A percentile compares a stretch with the other conserved stretches of the same genome.
Conservation (phyloP, 805 yeast species). For the Lipomyces starkeyi region DNA sequence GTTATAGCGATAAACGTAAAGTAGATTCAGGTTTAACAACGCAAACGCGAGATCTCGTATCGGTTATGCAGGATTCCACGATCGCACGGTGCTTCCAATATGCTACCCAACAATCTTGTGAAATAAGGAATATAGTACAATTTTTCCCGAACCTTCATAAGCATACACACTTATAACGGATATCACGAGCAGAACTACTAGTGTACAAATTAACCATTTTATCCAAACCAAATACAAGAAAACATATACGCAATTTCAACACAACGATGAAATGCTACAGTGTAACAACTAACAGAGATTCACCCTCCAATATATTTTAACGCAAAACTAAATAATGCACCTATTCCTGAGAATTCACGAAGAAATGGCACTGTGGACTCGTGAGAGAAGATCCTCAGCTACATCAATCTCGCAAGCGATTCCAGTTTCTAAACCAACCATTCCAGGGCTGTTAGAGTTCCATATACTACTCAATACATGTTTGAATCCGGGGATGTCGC, state of each 20-base stretch:
- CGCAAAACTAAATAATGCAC: neutral
- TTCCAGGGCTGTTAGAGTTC: slow-evolving; percentile 18
- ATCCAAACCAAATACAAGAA: slow-evolving; percentile 2
- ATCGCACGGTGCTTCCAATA: neutral
- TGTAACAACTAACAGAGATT: neutral
- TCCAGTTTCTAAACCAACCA: slow-evolving; percentile 26
- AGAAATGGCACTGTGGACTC: slow-evolving; percentile 20
- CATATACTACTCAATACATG: slow-evolving; percentile 23
- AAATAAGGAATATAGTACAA: neutral
- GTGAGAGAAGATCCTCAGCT: slow-evolving; percentile 23
- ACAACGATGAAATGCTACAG: neutral
- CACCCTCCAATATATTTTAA: neutral
- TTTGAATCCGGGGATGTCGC: slow-evolving; percentile 6
- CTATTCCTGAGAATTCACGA: neutral
- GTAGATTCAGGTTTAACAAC: neutral
- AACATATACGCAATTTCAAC: neutral
- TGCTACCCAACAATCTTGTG: neutral
- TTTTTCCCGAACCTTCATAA: neutral
- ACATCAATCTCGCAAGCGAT: slow-evolving; percentile 29
- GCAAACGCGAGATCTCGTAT: neutral
- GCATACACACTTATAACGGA: neutral
- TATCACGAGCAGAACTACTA: neutral
- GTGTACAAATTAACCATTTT: neutral
- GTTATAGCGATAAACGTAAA: neutral
- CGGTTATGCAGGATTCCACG: neutral